Evolutionary conservation across 2,329 filamentous ascomycete genomes (phyloP), one percentile per base, ranked within the genome.

Genomic region (Neoscytalidium dimidiatum): DNA sequence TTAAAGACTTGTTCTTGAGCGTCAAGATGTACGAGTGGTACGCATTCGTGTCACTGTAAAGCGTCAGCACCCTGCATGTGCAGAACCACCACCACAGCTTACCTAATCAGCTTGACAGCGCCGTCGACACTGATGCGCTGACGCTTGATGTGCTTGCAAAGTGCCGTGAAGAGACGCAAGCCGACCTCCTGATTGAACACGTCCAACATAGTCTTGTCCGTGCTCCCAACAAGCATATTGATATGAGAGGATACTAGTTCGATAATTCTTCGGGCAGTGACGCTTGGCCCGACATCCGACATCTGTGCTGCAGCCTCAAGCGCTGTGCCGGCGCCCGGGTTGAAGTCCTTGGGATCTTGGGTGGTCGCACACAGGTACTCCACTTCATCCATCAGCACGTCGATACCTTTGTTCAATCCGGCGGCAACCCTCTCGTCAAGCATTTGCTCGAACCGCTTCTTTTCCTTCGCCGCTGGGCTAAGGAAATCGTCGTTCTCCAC

Each of bases 381-480:
- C 29, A 98, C 94, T 80, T 99, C 95, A 71, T 96, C 93, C 91
- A 99, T 98, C 48, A 99, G 86, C 65, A 97, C 95, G 73, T 99
- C 94, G 68, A 99, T 98, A 68, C 95, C 95, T 80, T 96, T 97
- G 78, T 97, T 97, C 68, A 99, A 82, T 1, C 96, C 96, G 8
- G 94, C 93, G 3, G 95, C 95, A 7, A 99, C 95, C 66, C 92
- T 92, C 79, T 98, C 95, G 74, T 99, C 95, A 1, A 99, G 88
- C 91, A 97, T 97, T 75, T 97, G 94, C 82, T 99, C 95, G 72
- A 98, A 99, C 69, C 92, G 93, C 81, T 97, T 98, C 86, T 99
- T 99, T 69, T 95, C 94, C 71, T 97, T 90, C 33, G 91, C 91
- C 0, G 94, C 92, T 21, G 93, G 91, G 73, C 96, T 92, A 53